Evolutionary conservation across 352 stramenopile species (phyloP), one percentile per base, ranked within the genome.

Genomic region (Blastocystis sp.): DNA sequence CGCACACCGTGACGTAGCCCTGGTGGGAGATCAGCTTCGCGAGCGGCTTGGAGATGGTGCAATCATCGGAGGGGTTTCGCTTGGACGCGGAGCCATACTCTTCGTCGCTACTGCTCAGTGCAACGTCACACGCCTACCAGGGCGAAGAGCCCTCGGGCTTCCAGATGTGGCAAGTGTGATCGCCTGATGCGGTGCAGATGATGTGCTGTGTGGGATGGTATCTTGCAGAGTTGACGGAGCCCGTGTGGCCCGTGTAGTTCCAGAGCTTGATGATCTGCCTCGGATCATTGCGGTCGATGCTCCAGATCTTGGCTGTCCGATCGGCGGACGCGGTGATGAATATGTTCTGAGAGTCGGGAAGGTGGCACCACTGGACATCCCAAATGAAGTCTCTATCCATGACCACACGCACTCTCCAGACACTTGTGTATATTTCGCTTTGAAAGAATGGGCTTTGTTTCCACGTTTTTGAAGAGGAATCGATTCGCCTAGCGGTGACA

Each of bases 81-180:
- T 56, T 28, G 17, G 60, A 66, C 10, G 74, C n/a, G 3, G 66
- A 76, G 2, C 41, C n/a, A 40, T 43, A n/a, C 52, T 69, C 74
- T 5, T 84, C 56, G 17, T 69, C 74, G 52, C 74, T 84, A 53
- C 38, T 2, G 28, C 17, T 84, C 1, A 84, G 5, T 56, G 5
- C 48, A 56, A 17, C 48, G 48, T 17, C 5, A 56, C 5, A 14
- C 5, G 14, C 48, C 5, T 56, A 56, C 48, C 48, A 7, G 48
- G 14, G 5, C 5, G 52, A 38, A 21, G 38, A 41, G 7, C 17
- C 23, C 65, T 45, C 23, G 23, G 74, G 74, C 40, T 84, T 84
- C 74, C 74, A 84, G 43, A 84, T 84, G 53, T 84, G 74, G 45
- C 74, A 84, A 10, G 52, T 70, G 14, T 59, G 74, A 69, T 84